Conservation (phyloP, 768 basidiomycete species). For the Tricholoma hemisulphureum region DNA sequence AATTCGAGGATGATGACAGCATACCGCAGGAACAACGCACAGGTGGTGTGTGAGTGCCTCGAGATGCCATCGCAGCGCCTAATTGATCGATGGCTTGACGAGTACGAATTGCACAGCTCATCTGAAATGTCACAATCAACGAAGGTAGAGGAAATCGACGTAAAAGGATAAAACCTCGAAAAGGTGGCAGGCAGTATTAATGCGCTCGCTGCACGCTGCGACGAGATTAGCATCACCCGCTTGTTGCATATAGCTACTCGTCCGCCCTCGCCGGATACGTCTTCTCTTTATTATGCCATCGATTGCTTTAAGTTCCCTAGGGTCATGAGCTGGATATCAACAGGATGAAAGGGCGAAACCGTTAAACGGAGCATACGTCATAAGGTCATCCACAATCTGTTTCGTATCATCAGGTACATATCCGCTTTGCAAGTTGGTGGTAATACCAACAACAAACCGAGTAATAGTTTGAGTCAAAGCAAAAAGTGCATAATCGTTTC, state of each 20-base stretch:
- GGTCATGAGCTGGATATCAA: not conserved
- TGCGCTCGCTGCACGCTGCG: constrained; percentile 1
- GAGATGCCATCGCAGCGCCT: not conserved
- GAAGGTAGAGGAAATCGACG: not conserved
- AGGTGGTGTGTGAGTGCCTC: not conserved
- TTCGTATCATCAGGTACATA: not conserved
- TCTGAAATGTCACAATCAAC: not conserved
- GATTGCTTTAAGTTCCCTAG: constrained; percentile 2
- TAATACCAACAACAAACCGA: constrained; percentile 1
- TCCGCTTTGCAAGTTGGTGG: not conserved
- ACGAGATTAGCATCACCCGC: constrained; percentile 1
- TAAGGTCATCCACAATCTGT: constrained; percentile 3
- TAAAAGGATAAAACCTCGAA: not conserved
- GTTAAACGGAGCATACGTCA: not conserved
- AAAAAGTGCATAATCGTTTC: constrained; percentile 2
- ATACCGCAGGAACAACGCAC: not conserved
- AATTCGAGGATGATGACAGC: too few relatives aligned
- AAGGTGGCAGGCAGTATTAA: constrained; percentile 1
- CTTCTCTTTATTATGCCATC: not conserved
- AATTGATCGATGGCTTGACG: not conserved
- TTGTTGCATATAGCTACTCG: not conserved
- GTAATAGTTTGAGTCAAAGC: not conserved
- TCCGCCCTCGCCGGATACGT: not conserved
- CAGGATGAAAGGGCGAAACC: not conserved
- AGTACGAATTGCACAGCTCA: not conserved